A percentile compares a stretch with the other conserved stretches of the same genome.
Conservation (phyloP, 129 eudicot genomes). For the Saussurea involucrata region DNA sequence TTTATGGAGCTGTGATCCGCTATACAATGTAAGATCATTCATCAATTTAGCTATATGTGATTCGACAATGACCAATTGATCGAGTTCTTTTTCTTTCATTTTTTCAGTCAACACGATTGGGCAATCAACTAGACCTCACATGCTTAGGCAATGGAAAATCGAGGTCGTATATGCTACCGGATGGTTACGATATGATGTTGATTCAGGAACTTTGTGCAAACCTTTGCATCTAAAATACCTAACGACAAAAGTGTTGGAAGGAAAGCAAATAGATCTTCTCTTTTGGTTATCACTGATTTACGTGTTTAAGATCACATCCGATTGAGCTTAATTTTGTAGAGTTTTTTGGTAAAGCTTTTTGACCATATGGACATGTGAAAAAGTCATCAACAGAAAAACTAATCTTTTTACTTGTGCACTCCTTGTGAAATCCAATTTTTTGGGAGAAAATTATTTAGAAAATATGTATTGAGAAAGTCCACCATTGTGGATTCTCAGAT, state of each 20-base stretch:
- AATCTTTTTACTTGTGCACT: background rate
- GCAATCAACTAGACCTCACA: slow-evolving; percentile 22
- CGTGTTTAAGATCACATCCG: background rate
- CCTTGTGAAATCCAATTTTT: background rate
- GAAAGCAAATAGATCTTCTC: background rate
- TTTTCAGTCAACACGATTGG: slow-evolving; percentile 18
- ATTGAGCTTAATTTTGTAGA: too few species aligned
- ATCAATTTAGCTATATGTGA: background rate
- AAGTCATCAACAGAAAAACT: background rate
- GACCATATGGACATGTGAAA: background rate
- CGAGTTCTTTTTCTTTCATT: background rate
- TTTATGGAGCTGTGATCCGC: slow-evolving; percentile 56
- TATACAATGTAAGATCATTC: slow-evolving; percentile 42
- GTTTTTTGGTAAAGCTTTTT: background rate
- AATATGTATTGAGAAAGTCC: background rate
- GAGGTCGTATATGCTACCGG: slow-evolving; percentile 26
- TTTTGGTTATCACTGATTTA: background rate
- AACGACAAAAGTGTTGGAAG: background rate
- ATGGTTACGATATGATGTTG: slow-evolving; percentile 6
- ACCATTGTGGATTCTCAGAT: background rate
- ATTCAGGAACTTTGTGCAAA: slow-evolving; percentile 30
- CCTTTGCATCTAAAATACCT: slow-evolving; percentile 22
- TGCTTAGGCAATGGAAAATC: slow-evolving; percentile 28
- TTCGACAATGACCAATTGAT: background rate
- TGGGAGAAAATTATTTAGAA: background rate